Evolutionary conservation across 192 early-diverging fungal genomes (phyloP), one percentile per base, ranked within the genome.

Genomic region (Backusella westeae): DNA sequence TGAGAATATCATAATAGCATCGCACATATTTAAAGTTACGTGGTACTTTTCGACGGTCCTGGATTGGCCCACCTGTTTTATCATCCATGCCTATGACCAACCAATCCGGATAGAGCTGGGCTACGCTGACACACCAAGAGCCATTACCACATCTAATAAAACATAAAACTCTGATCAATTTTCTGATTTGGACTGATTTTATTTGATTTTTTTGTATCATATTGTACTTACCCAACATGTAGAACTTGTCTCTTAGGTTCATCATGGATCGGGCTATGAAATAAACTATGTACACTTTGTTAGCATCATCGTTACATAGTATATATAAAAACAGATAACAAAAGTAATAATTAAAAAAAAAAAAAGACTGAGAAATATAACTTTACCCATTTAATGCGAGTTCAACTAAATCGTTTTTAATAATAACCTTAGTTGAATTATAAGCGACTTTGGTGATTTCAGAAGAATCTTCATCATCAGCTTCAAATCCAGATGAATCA

Each of bases 371-470:
- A 70, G 17, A 46, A 44, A 15, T 44, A 4, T 0, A 17, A 15
- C 0, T 35, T 56, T 78, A 78, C 77, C 77, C 77, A 78, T 78
- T 65, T 17, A 78, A 44, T 39, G 72, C 70, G 29, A 78, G 72
- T 4, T 66, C 46, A 5, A 78, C 66, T 3, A 78, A 67, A 35
- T 73, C 42, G 21, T 74, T 65, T 14, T 65, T 59, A 36, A 78
- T 26, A 39, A 44, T 17, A n/a, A 38, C 34, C 39, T 38, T 69
- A 1, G 68, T 41, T 21, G 34, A 38, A 8, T 35, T 41, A 21
- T 69, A 38, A 23, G 19, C 10, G 21, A 38, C 19, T 41, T 19
- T 69, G 8, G 46, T 21, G 14, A 19, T n/a, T 19, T 53, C 17
- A 12, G n/a, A 38, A 34, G 71, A 44, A 72, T 34, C 36, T n/a